Evolutionary conservation across 257 asterid species (phyloP).

Genomic region (Lycium ferocissimum): DNA sequence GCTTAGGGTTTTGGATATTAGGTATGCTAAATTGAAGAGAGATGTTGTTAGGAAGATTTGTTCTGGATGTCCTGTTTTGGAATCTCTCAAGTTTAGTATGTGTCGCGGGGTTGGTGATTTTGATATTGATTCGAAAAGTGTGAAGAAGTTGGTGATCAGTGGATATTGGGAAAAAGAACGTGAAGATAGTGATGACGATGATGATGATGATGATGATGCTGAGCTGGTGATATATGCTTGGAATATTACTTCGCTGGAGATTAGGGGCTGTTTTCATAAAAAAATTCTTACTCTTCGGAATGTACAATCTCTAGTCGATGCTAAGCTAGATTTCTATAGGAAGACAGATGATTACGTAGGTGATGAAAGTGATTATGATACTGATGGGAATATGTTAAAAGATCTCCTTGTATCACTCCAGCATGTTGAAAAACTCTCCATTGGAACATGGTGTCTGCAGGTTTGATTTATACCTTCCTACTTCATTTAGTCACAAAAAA

Average conservation of each 20-base stretch:
- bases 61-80: constrained; percentile 24
- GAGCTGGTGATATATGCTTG: neutral
- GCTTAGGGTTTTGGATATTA: neutral
- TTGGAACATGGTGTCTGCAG: constrained; percentile 27
- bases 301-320: neutral
- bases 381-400: neutral
- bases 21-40: neutral
- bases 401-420: constrained; percentile 18
- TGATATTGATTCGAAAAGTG: constrained; percentile 11
- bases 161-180: neutral
- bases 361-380: neutral
- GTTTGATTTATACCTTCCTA: constrained; percentile 13
- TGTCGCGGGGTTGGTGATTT: neutral
- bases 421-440: constrained; percentile 13
- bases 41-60: neutral
- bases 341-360: neutral
- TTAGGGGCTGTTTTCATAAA: neutral
- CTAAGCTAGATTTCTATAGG: constrained; percentile 23
- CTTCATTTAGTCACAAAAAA: neutral
- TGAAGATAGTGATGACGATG: neutral
- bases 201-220: neutral
- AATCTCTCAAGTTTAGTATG: constrained; percentile 8
- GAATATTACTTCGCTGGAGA: constrained; percentile 10
- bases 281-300: neutral
- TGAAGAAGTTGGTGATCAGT: constrained; percentile 26